A percentile compares a stretch with the other conserved stretches of the same genome.
Conservation (phyloP, 495 filamentous ascomycete species). For the Penicillium antarcticum region DNA sequence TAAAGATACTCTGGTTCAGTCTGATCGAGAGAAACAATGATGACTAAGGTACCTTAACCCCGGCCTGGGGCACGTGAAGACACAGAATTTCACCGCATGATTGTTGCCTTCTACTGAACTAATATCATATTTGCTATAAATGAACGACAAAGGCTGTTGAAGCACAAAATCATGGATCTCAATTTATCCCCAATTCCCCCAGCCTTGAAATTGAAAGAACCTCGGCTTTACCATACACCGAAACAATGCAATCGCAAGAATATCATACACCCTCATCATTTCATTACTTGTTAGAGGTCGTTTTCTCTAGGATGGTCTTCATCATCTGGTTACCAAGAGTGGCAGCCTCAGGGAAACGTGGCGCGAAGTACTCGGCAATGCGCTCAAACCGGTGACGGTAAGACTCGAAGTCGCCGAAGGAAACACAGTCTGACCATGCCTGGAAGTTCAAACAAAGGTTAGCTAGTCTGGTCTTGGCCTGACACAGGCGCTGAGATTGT, state of each 20-base stretch:
- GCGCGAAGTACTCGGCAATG: slow-evolving; percentile 87
- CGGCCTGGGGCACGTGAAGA: not conserved
- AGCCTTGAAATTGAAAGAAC: not conserved
- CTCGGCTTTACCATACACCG: not conserved
- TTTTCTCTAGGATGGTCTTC: slow-evolving; percentile 87
- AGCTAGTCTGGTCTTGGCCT: not conserved
- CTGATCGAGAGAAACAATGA: slow-evolving; percentile 18
- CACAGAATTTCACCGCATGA: not conserved
- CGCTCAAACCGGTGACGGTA: slow-evolving; percentile 86
- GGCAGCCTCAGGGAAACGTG: slow-evolving; percentile 78
- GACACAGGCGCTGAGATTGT: not conserved
- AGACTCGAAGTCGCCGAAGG: slow-evolving; percentile 82
- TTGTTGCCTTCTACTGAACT: not conserved
- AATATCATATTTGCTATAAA: not conserved
- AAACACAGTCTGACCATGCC: slow-evolving; percentile 93
- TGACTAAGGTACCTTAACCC: slow-evolving; percentile 23
- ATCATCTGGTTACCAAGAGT: slow-evolving; percentile 96
- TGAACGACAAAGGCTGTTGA: too few species aligned
- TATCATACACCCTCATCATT: slow-evolving; percentile 1
- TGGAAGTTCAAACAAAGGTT: slow-evolving; percentile 17
- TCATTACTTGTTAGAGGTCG: slow-evolving; percentile 25
- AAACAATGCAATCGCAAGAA: not conserved
- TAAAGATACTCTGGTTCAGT: slow-evolving; percentile 13
- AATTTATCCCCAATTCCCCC: not conserved
- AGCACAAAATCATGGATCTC: not conserved